Evolutionary conservation across 306 rosid species (phyloP).

Genomic region (Ziziphus jujuba): DNA sequence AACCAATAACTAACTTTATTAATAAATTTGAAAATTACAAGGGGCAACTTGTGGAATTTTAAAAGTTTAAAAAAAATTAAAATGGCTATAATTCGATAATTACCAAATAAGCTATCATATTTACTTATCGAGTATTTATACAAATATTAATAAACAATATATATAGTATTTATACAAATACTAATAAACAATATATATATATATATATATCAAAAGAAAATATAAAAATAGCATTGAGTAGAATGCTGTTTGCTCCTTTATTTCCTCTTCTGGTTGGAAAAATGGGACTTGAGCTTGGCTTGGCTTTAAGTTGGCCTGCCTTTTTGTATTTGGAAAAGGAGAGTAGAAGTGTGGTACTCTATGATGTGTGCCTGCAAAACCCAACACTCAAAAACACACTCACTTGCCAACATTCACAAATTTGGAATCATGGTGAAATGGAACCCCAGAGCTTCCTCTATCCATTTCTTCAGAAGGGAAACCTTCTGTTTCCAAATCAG

Average conservation of each 20-base stretch:
- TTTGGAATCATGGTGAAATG: conserved; percentile 32
- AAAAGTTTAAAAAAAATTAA: too few relatives aligned
- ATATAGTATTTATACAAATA: too few relatives aligned
- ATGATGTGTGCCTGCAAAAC: conserved; percentile 19
- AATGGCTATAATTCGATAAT: too few relatives aligned
- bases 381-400: conserved; percentile 21
- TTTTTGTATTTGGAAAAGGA: conserved; percentile 27
- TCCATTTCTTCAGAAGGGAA: conserved; percentile 43
- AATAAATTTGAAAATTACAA: too few relatives aligned
- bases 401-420: conserved; percentile 28
- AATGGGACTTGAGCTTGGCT: conserved; percentile 35
- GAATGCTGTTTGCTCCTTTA: not conserved
- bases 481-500: conserved; percentile 4
- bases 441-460: conserved; percentile 35
- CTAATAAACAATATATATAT: too few relatives aligned
- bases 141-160: too few relatives aligned
- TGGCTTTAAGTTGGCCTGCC: conserved; percentile 39
- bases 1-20: too few relatives aligned
- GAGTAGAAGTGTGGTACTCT: not conserved
- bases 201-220: too few relatives aligned
- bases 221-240: too few relatives aligned
- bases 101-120: too few relatives aligned
- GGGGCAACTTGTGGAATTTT: too few relatives aligned
- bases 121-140: too few relatives aligned
- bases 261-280: conserved; percentile 30